phyloP scores from a whole-genome alignment of 371 early-diverging fungal genomes.

The Lichtheimia hyalospora region DNA sequence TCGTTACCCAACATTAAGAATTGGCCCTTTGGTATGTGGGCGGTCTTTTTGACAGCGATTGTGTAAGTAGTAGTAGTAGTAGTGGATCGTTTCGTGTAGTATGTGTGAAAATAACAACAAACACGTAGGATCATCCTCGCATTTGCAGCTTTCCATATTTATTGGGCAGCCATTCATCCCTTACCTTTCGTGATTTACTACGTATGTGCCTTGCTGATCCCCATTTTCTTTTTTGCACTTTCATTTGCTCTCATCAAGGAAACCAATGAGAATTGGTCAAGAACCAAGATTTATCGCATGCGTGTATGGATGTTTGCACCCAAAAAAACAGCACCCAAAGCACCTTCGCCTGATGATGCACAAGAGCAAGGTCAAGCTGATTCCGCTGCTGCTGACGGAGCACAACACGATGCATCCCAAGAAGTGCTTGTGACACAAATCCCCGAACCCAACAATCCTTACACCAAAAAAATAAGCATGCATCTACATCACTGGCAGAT shows the following conservation, averaged over 20 bases:
- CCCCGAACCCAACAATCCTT: constrained; percentile 18
- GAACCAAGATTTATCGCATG: constrained; percentile 17
- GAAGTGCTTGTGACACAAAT: constrained; percentile 1
- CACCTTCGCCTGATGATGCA: constrained; percentile 1
- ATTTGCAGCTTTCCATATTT: constrained; percentile 63
- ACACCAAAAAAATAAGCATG: constrained; percentile 29
- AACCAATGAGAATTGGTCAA: constrained; percentile 38
- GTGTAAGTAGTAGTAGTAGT: constrained; percentile 25
- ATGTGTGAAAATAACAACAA: neutral
- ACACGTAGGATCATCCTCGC: constrained; percentile 46
- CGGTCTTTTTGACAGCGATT: constrained; percentile 59
- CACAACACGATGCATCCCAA: constrained; percentile 10
- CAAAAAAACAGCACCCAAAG: neutral
- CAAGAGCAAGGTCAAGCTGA: constrained; percentile 2
- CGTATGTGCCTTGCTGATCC: constrained; percentile 58
- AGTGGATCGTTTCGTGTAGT: neutral
- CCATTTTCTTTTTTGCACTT: constrained; percentile 42
- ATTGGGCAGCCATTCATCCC: constrained; percentile 37
- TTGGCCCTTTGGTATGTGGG: constrained; percentile 76
- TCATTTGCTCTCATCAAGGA: constrained; percentile 45
- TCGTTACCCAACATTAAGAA: constrained; percentile 67
- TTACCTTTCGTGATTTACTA: constrained; percentile 56
- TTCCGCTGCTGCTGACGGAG: constrained; percentile 6
- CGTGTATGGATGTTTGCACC: constrained; percentile 4
- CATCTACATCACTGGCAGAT: constrained; percentile 91